Base-by-base conservation (phyloP, 768 basidiomycete species). In the Russula sp. region DNA sequence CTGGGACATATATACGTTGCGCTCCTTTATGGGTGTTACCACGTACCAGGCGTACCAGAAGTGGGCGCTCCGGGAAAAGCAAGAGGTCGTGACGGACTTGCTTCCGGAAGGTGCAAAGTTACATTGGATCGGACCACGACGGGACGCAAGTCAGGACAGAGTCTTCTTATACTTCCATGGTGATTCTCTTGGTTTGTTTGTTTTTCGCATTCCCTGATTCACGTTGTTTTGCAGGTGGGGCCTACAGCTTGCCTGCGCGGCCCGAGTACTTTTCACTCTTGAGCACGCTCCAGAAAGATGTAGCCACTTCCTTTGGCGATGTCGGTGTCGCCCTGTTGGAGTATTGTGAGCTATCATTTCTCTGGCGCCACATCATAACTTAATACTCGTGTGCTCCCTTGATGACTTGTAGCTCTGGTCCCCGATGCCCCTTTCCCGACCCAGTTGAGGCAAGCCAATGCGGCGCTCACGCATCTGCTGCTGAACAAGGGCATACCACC, bases 361-460 rank as follows among this genome's bases (percentile, higher is more conserved):
- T 38, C 46, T 18, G 4, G 34, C 7, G 16, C 36, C 0, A n/a
- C n/a, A n/a, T n/a, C n/a, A n/a, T n/a, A n/a, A n/a, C n/a, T n/a
- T n/a, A n/a, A n/a, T n/a, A 9, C n/a, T 18, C 11, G 3, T 20
- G 16, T 49, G 29, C 48, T n/a, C n/a, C n/a, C n/a, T n/a, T 49
- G 25, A n/a, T n/a, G n/a, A n/a, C n/a, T n/a, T n/a, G 20, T n/a
- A 61, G 60, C 60, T 0, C 34, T 57, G 16, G 22, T 14, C 7
- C 60, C 60, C n/a, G 60, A 50, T 22, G 29, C 7, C 1, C 60
- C 61, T 11, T 60, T 69, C 38, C 68, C 67, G 9, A 65, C 65
- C 11, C 68, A 69, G 36, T n/a, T 67, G 48, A 62, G 57, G 25
- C 64, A 69, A 49, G 53, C 65, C 2, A 65, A 58, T 5, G 39